Evolutionary conservation across 2,329 filamentous ascomycete genomes (phyloP), one percentile per base, ranked within the genome.

Genomic region (Calonectria naviculata): DNA sequence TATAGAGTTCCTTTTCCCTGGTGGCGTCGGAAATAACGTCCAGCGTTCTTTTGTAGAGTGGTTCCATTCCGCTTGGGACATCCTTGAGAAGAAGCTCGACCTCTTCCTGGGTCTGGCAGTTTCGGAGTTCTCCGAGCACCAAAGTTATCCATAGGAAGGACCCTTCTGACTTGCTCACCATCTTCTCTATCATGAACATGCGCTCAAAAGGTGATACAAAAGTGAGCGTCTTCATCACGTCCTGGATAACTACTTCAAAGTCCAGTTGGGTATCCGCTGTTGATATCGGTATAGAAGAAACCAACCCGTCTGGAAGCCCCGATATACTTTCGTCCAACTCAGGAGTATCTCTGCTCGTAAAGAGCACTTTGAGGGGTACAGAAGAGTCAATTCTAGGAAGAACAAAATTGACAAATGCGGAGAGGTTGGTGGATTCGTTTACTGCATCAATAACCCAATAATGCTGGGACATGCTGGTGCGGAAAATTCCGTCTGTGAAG

Each of bases 61-160:
- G 68, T 15, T 79, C 73, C 83, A 85, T 84, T 17, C 79, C 80
- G 56, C 41, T 70, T 2, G 83, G 83, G 8, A 74, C 64, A 4
- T 73, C 71, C 46, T 81, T 78, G 21, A 85, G 74, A 34, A 81
- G 71, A 28, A 75, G 66, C 4, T 78, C 67, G 21, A 83, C 77
- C n/a, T 81, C 81, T 38, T 78, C 75, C 47, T 72, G 71, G 47
- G 75, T 80, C 70, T 81, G 74, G 28, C 76, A 79, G 17, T 67
- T 68, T 5, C 54, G 12, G 0, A 83, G 74, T 65, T 82, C 79
- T 21, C 80, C 73, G 3, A 84, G 75, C 1, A 84, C 80, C 36
- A 84, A 65, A 19, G 69, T 73, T 15, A 78, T 81, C 83, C 82
- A 85, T n/a, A 84, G 69, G 68, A 85, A 84, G 21, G 77, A 83